Evolutionary conservation across 805 yeast genomes (phyloP), one percentile per base, ranked within the genome.

Genomic region (Torulaspora franciscae): DNA sequence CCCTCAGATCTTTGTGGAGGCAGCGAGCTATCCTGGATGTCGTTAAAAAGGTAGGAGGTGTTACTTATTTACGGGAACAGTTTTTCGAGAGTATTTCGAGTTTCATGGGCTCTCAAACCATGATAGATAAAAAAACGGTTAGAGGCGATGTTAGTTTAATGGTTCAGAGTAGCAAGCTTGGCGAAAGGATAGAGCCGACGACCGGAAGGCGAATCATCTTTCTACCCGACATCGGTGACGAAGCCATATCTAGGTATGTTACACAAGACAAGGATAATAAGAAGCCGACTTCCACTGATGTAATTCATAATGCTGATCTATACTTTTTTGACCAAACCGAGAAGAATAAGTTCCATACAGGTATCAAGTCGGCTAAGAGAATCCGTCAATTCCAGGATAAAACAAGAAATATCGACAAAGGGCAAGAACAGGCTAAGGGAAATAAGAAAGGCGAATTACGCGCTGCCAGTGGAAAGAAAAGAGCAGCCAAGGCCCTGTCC

Each of bases 61-160:
- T 76, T 2, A 51, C 71, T 4, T 68, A 68, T 23, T 65, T 75
- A 1, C 73, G 76, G n/a, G 57, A 53, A 11, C 64, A 58, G 7
- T 64, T 81, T 28, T 57, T 68, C 30, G 67, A 65, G 7, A 60
- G 56, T 4, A 52, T 81, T 1, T 69, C 77, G n/a, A 69, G 65
- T 3, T 52, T 49, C 13, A 50, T 75, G 50, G 73, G 72, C 0
- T 68, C 75, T 10, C 61, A 61, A 1, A 67, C 66, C 3, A 40
- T 56, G 7, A 37, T 80, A 13, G 90, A 83, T 52, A 71, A 76
- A 27, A 73, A 72, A 42, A 83, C 90, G 0, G 55, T 77, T 9
- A 55, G 58, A 6, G 70, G 73, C 5, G 83, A 77, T 50, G 65
- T 76, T 0, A 50, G 53, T 1, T 40, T 56, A 28, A 49, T 65